phyloP scores from a whole-genome alignment of 2,329 filamentous ascomycete genomes.

The Hypoxylon sp. region DNA sequence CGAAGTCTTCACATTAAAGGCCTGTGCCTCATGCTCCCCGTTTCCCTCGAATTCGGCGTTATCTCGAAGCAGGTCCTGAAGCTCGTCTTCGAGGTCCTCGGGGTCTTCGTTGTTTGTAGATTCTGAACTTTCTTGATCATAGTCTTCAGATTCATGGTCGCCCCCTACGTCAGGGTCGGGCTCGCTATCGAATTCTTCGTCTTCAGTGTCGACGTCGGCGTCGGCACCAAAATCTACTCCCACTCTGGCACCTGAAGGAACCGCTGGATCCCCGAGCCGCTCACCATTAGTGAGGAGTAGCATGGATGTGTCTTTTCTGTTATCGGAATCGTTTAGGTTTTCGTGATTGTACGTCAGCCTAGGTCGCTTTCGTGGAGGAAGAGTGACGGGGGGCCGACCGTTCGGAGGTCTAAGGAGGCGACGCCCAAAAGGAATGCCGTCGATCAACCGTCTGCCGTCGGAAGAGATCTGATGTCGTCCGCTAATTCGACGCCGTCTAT shows the following conservation, averaged over 20 bases:
- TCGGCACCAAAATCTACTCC: constrained; percentile 50
- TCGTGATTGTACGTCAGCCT: constrained; percentile 62
- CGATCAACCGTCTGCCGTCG: constrained; percentile 85
- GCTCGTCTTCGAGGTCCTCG: constrained; percentile 59
- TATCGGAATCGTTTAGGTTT: constrained; percentile 52
- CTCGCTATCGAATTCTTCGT: constrained; percentile 50
- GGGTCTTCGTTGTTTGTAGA: constrained; percentile 49
- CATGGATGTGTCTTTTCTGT: constrained; percentile 51
- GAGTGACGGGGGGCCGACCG: constrained; percentile 75
- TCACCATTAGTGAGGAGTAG: constrained; percentile 56
- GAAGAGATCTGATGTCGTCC: constrained; percentile 85
- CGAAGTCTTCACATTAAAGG: constrained; percentile 16
- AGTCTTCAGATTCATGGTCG: constrained; percentile 23
- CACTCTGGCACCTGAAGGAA: constrained; percentile 49
- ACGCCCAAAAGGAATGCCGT: constrained; percentile 87
- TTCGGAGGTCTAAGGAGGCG: constrained; percentile 73
- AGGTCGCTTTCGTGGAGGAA: constrained; percentile 80
- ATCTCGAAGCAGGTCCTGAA: constrained; percentile 56
- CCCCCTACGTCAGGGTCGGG: constrained; percentile 15
- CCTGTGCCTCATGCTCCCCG: constrained; percentile 9
- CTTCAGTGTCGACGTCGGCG: constrained; percentile 53
- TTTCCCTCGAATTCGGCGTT: constrained; percentile 50
- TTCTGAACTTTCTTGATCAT: constrained; percentile 16
- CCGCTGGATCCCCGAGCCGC: constrained; percentile 36
- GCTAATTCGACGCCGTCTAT: constrained; percentile 78